A percentile compares a stretch with the other conserved stretches of the same genome.
phyloP scores from a whole-genome alignment of 768 basidiomycete species.

The Chiua virens region DNA sequence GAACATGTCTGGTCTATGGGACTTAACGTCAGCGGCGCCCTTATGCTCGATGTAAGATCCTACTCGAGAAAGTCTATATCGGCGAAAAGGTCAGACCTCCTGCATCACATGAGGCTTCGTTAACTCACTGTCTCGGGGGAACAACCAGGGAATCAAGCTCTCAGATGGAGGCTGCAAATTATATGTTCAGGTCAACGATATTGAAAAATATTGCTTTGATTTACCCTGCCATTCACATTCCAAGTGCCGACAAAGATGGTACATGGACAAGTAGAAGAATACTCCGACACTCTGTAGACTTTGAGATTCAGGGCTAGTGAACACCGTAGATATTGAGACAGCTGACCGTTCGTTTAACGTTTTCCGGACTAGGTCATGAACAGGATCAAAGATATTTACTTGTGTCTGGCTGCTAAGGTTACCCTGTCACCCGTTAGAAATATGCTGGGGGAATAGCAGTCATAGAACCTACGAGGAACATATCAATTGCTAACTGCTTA shows the following conservation, averaged over 20 bases:
- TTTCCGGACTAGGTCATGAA: constrained; percentile 82
- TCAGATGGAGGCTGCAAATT: constrained; percentile 65
- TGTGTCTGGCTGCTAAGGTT: constrained; percentile 86
- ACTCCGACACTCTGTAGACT: constrained; percentile 66
- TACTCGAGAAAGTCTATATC: constrained; percentile 20
- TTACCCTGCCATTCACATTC: constrained; percentile 91
- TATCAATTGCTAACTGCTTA: constrained; percentile 93
- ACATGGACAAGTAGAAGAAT: constrained; percentile 72
- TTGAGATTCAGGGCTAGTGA: not conserved
- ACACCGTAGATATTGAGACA: not conserved
- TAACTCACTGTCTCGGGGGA: constrained; percentile 72
- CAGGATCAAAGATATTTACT: constrained; percentile 91
- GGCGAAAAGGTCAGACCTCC: constrained; percentile 1
- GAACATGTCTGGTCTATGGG: constrained; percentile 79
- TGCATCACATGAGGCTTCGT: not conserved
- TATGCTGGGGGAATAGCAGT: not conserved
- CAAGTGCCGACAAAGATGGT: constrained; percentile 88
- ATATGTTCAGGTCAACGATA: constrained; percentile 8
- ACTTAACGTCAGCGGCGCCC: constrained; percentile 26
- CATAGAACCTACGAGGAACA: constrained; percentile 73
- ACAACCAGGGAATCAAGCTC: constrained; percentile 86
- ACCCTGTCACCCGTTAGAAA: constrained; percentile 55
- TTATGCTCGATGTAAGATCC: constrained; percentile 2
- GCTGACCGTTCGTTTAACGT: constrained; percentile 67
- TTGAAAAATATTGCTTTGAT: constrained; percentile 17